Evolutionary conservation across 1,284 basidiomycete species (phyloP), one percentile per base, ranked within the genome.

Genomic region (Xerocomus amazonicus): DNA sequence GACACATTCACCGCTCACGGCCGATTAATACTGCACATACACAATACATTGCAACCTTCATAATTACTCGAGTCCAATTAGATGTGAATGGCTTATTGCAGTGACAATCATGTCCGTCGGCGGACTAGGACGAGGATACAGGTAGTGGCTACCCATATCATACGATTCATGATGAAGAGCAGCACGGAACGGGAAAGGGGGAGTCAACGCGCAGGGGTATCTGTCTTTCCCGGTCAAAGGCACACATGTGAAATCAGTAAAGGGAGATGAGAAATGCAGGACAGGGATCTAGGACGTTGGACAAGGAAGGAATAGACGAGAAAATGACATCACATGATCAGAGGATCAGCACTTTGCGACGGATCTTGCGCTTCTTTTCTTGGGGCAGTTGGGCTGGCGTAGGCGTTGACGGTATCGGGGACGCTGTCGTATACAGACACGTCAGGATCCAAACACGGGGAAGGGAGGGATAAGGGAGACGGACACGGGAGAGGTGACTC

Each of bases 311-410:
- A 10, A 19, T 3, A 7, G 16, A 45, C 8, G 19, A 8, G 29
- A 12, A 8, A 31, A 12, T 31, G 19, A 37, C 23, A 40, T 40
- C 39, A 40, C 38, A 27, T n/a, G 8, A 23, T 64, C 40, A 65
- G 26, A 65, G 57, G 37, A 65, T 65, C 27, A 58, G 17, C 14
- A 66, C 66, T 28, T 51, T 67, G 53, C 64, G 63, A 54, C 59
- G 66, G 27, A 67, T 69, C 50, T 52, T 66, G 50, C 47, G 63
- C 41, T 69, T 65, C 59, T 57, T 59, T 35, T 66, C 66, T 0
- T 54, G 54, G 2, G 60, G 59, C 9, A 55, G 54, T 35, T 5
- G 52, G 34, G 37, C 19, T 9, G 53, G 41, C 0, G 52, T 29
- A 7, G 56, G 52, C 5, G 39, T 29, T 16, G 41, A 16, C 16